Percentiles rank a stretch among this genome's conserved stretches.
phyloP scores from a whole-genome alignment of 2,329 filamentous ascomycete species.

The Diaporthe amygdali region DNA sequence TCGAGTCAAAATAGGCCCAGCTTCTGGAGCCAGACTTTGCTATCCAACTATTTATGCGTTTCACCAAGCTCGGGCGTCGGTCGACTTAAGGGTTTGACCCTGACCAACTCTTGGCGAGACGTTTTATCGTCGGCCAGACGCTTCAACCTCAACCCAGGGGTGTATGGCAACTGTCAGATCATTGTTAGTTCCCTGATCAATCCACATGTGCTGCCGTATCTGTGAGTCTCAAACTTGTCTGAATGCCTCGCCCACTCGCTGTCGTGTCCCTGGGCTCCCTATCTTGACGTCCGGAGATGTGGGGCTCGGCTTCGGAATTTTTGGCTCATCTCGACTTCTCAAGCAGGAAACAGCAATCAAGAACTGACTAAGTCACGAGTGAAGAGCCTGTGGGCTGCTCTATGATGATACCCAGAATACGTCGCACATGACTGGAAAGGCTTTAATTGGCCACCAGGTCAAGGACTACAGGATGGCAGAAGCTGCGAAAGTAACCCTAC shows the following conservation, averaged over 20 bases:
- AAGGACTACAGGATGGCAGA: slow-evolving; percentile 30
- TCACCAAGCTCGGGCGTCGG: not conserved
- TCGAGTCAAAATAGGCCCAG: not conserved
- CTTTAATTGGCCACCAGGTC: not conserved
- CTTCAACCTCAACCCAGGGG: not conserved
- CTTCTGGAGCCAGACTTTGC: not conserved
- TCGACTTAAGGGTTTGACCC: not conserved
- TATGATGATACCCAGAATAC: not conserved
- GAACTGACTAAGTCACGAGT: not conserved
- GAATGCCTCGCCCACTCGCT: not conserved
- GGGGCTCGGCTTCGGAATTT: slow-evolving; percentile 1
- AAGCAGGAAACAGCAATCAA: not conserved
- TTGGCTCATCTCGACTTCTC: not conserved
- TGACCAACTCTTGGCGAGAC: not conserved
- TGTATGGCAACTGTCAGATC: not conserved
- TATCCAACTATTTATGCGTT: not conserved
- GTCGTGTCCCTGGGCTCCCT: not conserved
- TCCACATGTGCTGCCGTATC: not conserved
- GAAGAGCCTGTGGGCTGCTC: not conserved
- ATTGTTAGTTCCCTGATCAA: not conserved
- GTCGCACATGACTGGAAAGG: not conserved
- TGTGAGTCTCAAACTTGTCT: not conserved
- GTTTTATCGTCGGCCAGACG: not conserved
- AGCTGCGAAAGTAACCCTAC: not conserved
- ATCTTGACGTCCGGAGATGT: not conserved